phyloP scores from a whole-genome alignment of 1,284 basidiomycete species.

The Ganoderma meredithae region DNA sequence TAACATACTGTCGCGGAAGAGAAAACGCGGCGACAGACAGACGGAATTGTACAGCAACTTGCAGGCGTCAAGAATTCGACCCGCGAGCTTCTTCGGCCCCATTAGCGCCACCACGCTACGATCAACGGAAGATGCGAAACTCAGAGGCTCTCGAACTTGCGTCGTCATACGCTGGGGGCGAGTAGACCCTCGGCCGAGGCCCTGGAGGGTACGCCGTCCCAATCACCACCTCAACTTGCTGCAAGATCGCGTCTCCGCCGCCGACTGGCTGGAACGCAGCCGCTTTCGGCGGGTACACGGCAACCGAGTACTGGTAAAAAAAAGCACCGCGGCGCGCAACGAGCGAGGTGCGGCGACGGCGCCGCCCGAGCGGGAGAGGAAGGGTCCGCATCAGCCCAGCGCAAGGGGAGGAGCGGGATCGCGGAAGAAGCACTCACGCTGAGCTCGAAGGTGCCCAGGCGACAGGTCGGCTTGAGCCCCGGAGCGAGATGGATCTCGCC shows the following conservation, averaged over 20 bases:
- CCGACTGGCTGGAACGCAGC: constrained; percentile 29
- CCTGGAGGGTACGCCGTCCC: constrained; percentile 30
- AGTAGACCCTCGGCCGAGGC: constrained; percentile 29
- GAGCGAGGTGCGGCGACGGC: background rate
- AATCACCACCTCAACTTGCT: constrained; percentile 27
- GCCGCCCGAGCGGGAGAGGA: background rate
- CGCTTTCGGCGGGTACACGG: constrained; percentile 28
- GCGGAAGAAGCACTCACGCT: constrained; percentile 27
- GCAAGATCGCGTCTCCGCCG: constrained; percentile 22
- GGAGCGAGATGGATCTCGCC: constrained; percentile 38
- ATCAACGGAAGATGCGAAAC: constrained; percentile 30
- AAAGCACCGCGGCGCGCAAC: too few relatives aligned
- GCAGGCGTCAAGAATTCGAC: background rate
- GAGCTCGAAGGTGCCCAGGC: constrained; percentile 35
- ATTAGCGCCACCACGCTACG: constrained; percentile 10
- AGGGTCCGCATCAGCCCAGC: background rate
- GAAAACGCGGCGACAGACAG: background rate
- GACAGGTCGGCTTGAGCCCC: constrained; percentile 32
- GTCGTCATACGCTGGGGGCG: constrained; percentile 34
- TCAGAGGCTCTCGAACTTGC: constrained; percentile 27
- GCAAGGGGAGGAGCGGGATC: background rate
- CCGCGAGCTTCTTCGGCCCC: background rate
- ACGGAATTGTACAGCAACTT: background rate
- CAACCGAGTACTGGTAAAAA: constrained; percentile 27
- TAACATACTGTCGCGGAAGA: background rate